Evolutionary conservation across 1,284 basidiomycete species (phyloP), one percentile per base, ranked within the genome.

Genomic region (Sanghuangporus baumii): DNA sequence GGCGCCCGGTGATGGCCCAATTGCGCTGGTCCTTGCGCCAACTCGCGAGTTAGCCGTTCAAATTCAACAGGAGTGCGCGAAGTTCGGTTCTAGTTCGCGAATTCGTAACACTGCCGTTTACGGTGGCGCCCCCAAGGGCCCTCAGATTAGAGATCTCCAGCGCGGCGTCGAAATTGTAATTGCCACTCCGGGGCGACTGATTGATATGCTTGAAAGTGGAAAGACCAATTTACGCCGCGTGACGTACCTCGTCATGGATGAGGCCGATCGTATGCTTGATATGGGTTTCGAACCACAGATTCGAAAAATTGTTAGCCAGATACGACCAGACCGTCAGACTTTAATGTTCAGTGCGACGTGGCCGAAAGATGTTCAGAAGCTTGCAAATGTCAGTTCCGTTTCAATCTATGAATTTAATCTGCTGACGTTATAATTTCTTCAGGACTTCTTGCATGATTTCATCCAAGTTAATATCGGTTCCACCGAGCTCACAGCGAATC

Each of bases 281-380:
- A 96, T 96, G 94, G 95, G 96, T 84, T 99, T 99, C 80, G 96
- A 99, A 80, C 96, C 96, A 64, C 96, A 99, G 76, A 99, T 99
- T 73, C 86, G 96, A 74, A 99, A 99, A 81, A 98, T 98, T 70
- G 90, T 99, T 69, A 82, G 89, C 70, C 96, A 99, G 78, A 97
- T 98, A 72, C 87, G 96, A 43, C 96, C 94, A 43, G 95, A 98
- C 79, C 88, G 94, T 72, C 96, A 97, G 74, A 95, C 94, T 0
- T 82, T 96, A 65, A 93, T 95, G 86, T 99, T 99, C 82, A 98
- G 95, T 61, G 96, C 96, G 36, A 99, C 97, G 23, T 99, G 96
- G 96, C 96, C 96, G 36, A 98, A 98, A 78, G 96, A 99, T 71
- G 97, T 99, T 3, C 96, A 99, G 79, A 93, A 94, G 71, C 85